Percentiles rank a stretch among this genome's conserved stretches.
Conservation (phyloP, 2,329 filamentous ascomycete species). For the Trichoderma simmonsii region DNA sequence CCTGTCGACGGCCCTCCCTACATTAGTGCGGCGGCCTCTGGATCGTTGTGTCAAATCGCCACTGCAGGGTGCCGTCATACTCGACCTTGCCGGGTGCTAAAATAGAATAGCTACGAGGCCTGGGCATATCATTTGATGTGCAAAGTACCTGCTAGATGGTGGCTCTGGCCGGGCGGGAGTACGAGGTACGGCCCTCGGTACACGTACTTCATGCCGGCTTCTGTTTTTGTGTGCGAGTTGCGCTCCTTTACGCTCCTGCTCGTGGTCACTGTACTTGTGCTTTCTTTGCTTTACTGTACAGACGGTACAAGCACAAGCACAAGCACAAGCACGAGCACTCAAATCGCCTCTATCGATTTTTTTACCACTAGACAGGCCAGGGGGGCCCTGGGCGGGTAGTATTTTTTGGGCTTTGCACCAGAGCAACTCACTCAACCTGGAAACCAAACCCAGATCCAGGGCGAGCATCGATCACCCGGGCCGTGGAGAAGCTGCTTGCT, state of each 20-base stretch:
- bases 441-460: conserved; percentile 7
- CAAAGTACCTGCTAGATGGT: background rate
- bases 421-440: background rate
- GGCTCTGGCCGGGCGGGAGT: background rate
- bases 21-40: conserved; percentile 19
- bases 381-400: background rate
- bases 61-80: conserved; percentile 23
- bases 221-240: background rate
- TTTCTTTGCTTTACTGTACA: background rate
- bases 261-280: background rate
- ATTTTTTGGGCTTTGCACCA: background rate
- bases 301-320: background rate
- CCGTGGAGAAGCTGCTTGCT: background rate
- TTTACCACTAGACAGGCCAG: background rate
- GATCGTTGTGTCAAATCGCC: conserved; percentile 16
- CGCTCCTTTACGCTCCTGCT: background rate
- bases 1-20: conserved; percentile 11
- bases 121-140: background rate
- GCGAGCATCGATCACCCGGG: background rate
- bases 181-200: background rate
- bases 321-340: background rate
- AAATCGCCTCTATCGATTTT: background rate
- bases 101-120: background rate
- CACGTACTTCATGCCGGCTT: background rate
- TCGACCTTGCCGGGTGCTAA: conserved; percentile 5